A percentile compares a stretch with the other conserved stretches of the same genome.
Conservation (phyloP, 345 rosid genomes). For the Angophora floribunda region DNA sequence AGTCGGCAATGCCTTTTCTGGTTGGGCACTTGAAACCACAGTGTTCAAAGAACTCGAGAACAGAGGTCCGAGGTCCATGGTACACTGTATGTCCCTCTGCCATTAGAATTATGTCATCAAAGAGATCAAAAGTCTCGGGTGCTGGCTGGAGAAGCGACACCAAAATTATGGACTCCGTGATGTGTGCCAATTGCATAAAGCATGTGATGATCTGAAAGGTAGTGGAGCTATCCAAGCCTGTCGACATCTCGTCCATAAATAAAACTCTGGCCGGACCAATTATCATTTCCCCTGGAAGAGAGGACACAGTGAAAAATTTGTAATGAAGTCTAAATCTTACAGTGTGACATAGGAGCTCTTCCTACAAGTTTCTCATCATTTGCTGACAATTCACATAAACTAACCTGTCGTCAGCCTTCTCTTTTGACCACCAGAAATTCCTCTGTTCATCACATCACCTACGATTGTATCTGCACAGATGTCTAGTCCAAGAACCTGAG, state of each 20-base stretch:
- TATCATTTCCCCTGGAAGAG: conserved; percentile 52
- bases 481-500: conserved; percentile 4
- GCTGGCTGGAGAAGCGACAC: conserved; percentile 74
- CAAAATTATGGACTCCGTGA: conserved; percentile 35
- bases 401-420: conserved; percentile 7
- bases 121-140: conserved; percentile 66
- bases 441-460: conserved; percentile 3
- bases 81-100: conserved; percentile 63
- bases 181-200: conserved; percentile 53
- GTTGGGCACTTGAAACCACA: conserved; percentile 67
- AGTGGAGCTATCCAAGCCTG: conserved; percentile 70
- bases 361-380: not conserved
- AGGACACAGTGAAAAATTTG: not conserved
- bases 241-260: conserved; percentile 80
- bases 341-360: not conserved
- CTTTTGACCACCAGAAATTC: conserved; percentile 12
- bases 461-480: conserved; percentile 1
- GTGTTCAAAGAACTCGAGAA: conserved; percentile 47
- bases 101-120: conserved; percentile 56
- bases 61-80: conserved; percentile 43
- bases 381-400: not conserved
- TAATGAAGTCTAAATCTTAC: not conserved
- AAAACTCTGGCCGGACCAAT: conserved; percentile 62
- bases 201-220: conserved; percentile 60
- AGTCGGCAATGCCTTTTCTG: conserved; percentile 66